Base-by-base conservation (phyloP, 768 basidiomycete genomes). In the Amanita pseudoporphyria region DNA sequence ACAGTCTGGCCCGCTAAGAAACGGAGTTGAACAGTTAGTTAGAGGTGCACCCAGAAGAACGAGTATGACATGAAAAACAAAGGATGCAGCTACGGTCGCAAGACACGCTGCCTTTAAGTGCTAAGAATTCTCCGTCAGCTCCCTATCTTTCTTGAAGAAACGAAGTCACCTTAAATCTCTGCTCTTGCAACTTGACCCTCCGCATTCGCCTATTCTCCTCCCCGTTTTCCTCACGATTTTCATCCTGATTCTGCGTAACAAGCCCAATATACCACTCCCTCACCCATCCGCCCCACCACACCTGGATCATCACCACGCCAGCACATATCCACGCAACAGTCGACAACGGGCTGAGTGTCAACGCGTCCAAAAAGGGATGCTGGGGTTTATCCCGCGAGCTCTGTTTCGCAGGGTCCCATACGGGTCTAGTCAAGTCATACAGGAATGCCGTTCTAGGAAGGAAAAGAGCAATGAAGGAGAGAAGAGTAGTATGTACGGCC, bases 11-110 rank as follows among this genome's bases (percentile, higher is more conserved):
- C 49, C 49, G 24, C 9, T 50, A 12, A 33, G 16, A 21, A 35
- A 50, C n/a, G 49, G 49, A 30, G 51, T 10, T 22, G 61, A 67
- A 54, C 58, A 84, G 84, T 74, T 77, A 28, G 68, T 54, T 13
- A 85, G 55, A 3, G 88, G 85, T 9, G 91, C 88, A 0, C 92
- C 91, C 54, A 95, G 82, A 13, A 87, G 59, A 13, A 91, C 64
- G 0, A 82, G 55, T 1, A 79, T 45, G 39, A 61, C 56, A 53
- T 82, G 71, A n/a, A 78, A 62, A 9, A 67, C 56, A 9, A 77
- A 32, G 2, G 84, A 72, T 1, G 67, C 64, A 9, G 66, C 64
- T 2, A 79, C 42, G 0, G 88, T 86, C 36, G 78, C 68, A n/a
- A 71, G 42, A 57, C 67, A 74, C 5, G 84, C 81, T 26, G 71